Evolutionary conservation across 2,329 filamentous ascomycete genomes (phyloP).

Genomic region (Paracoccidioides lutzii): DNA sequence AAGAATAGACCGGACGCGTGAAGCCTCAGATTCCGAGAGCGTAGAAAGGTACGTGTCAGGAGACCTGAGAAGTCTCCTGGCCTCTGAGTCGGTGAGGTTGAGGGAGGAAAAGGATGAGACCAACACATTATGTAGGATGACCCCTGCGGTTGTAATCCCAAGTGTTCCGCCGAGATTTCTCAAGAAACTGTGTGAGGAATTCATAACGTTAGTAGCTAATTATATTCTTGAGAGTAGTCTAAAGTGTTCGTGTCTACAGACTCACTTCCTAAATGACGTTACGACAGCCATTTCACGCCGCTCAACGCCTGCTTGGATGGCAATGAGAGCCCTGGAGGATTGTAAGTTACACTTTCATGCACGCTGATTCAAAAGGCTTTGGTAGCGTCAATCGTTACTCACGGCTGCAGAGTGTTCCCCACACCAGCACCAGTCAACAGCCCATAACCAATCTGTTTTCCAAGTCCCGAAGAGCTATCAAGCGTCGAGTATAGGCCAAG

Average conservation of each 20-base stretch:
- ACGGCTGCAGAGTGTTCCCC: slow-evolving; percentile 41
- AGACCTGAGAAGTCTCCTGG: slow-evolving; percentile 19
- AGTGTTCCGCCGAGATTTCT: slow-evolving; percentile 31
- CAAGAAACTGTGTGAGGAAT: slow-evolving; percentile 21
- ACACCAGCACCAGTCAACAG: slow-evolving; percentile 41
- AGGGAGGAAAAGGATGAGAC: slow-evolving; percentile 17
- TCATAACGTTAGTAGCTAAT: slow-evolving; percentile 1
- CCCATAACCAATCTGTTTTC: slow-evolving; percentile 43
- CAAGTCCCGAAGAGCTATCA: slow-evolving; percentile 35
- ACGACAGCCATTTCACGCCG: slow-evolving; percentile 31
- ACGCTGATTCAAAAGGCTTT: neutral
- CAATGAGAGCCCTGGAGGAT: slow-evolving; percentile 18
- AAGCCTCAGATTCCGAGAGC: slow-evolving; percentile 13
- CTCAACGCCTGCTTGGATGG: slow-evolving; percentile 29
- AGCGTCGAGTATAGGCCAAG: slow-evolving; percentile 43
- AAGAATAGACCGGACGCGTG: slow-evolving; percentile 16
- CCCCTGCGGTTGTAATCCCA: slow-evolving; percentile 28
- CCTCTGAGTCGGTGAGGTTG: slow-evolving; percentile 13
- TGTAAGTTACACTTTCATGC: neutral
- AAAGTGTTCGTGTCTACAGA: neutral
- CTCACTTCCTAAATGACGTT: slow-evolving; percentile 26
- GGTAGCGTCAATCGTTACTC: slow-evolving; percentile 1
- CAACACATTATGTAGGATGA: slow-evolving; percentile 24
- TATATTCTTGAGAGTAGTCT: too few species aligned
- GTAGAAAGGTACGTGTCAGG: slow-evolving; percentile 20